Conservation (phyloP, 2,329 filamentous ascomycete species). For the Penicillium palitans region DNA sequence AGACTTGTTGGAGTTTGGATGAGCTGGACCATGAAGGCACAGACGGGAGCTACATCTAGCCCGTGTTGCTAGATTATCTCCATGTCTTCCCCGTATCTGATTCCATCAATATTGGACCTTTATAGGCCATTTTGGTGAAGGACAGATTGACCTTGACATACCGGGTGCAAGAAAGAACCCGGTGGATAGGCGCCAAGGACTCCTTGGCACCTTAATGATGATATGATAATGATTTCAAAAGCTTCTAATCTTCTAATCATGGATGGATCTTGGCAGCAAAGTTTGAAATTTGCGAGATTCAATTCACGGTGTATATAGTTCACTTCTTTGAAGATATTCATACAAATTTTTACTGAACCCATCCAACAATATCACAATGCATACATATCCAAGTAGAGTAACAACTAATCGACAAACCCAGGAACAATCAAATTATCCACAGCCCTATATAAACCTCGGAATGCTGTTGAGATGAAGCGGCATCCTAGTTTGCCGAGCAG, state of each 20-base stretch:
- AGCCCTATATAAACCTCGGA: too few relatives aligned
- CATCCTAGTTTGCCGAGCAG: conserved; percentile 3
- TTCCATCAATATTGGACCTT: neutral
- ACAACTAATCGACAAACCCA: accelerated
- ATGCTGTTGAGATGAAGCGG: neutral
- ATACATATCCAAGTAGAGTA: neutral
- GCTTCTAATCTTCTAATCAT: neutral
- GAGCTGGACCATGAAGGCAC: neutral
- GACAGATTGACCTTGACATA: neutral
- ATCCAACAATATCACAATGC: neutral
- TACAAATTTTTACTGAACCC: neutral
- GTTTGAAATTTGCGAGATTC: neutral
- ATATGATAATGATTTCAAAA: neutral
- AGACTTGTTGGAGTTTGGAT: neutral
- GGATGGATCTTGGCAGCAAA: neutral
- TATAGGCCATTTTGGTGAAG: neutral
- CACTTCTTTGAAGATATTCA: neutral
- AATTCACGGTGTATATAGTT: neutral
- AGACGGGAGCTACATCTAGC: neutral
- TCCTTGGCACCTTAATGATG: neutral
- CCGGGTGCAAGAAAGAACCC: neutral
- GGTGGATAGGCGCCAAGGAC: neutral
- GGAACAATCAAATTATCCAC: neutral
- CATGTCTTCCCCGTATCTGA: neutral
- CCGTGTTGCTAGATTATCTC: neutral